Evolutionary conservation across 1,284 basidiomycete genomes (phyloP), one percentile per base, ranked within the genome.

Genomic region (Meira nashicola): DNA sequence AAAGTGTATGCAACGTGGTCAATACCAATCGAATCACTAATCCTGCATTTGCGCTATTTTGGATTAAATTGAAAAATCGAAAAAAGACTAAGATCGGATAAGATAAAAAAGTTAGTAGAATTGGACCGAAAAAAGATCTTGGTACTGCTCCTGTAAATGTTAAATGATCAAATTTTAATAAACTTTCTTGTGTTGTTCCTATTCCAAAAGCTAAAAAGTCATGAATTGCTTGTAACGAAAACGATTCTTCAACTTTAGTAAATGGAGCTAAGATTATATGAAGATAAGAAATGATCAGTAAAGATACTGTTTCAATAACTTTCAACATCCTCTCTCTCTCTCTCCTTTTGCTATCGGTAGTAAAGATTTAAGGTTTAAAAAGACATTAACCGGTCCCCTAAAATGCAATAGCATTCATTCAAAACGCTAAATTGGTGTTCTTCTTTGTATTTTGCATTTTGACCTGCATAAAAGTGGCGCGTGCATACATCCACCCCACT

Each of bases 211-310:
- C 84, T 37, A 96, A 81, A 19, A 91, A 82, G 78, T 98, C 94
- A 77, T 95, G 90, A 0, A 84, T 85, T 0, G 91, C 93, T 76
- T 98, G 94, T 5, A 97, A 83, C 63, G 89, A 92, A 82, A 97
- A 96, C 74, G 88, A 90, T 81, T 98, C 94, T 79, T 98, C 95
- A 41, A 98, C 94, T 80, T 98, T 98, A 2, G 89, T 90, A 77
- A 89, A 93, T 0, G 94, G 94, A 2, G 56, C n/a, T 33, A 58
- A 12, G 7, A 51, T 9, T 6, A 58, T 43, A 33, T 58, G 56
- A 5, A 33, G n/a, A 23, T 28, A 39, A 10, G 56, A 47, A 4
- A 17, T n/a, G 1, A 38, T 19, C n/a, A 23, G 39, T 21, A 55
- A 25, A 8, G 43, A 3, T 17, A 33, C 28, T 33, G 28, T 4